phyloP scores from a whole-genome alignment of 2,329 filamentous ascomycete species.

The Exophiala alcalophila region DNA sequence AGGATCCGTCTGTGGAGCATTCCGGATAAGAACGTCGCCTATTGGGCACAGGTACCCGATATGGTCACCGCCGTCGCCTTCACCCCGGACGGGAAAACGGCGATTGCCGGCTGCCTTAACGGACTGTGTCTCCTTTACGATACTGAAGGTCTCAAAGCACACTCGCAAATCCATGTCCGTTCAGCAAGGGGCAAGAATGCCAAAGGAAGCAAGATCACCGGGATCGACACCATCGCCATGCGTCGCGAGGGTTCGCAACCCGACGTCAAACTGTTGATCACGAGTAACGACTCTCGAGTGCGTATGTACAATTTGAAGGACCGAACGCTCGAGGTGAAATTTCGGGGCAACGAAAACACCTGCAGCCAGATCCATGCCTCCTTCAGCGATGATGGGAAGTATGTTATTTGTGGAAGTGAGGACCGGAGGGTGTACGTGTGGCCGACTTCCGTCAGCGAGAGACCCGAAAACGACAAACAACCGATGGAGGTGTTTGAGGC shows the following conservation, averaged over 20 bases:
- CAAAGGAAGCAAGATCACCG: constrained; percentile 96
- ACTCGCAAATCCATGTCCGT: constrained; percentile 86
- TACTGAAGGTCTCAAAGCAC: constrained; percentile 80
- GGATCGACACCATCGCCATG: constrained; percentile 71
- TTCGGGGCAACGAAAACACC: constrained; percentile 85
- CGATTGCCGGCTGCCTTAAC: constrained; percentile 82
- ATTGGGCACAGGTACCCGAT: constrained; percentile 70
- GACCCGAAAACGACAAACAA: constrained; percentile 65
- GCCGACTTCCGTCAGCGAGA: constrained; percentile 56
- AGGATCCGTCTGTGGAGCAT: constrained; percentile 94
- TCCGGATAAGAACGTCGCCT: constrained; percentile 90
- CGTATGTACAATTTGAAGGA: constrained; percentile 85
- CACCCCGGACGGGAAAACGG: constrained; percentile 83
- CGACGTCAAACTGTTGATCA: constrained; percentile 80
- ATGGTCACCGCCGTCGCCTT: constrained; percentile 94
- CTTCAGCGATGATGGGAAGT: constrained; percentile 81
- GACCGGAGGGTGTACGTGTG: constrained; percentile 89
- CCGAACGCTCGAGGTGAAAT: constrained; percentile 81
- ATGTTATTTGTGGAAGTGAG: constrained; percentile 90
- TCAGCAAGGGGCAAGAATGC: constrained; percentile 89
- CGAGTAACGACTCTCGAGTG: constrained; percentile 90
- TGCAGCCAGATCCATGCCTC: constrained; percentile 86
- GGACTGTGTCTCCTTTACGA: constrained; percentile 89
- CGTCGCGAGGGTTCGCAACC: constrained; percentile 57
- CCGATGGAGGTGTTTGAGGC: constrained; percentile 89